Percentiles rank a stretch among this genome's conserved stretches.
Conservation (phyloP, 2,329 filamentous ascomycete genomes). For the Aspergillus carbonarius region DNA sequence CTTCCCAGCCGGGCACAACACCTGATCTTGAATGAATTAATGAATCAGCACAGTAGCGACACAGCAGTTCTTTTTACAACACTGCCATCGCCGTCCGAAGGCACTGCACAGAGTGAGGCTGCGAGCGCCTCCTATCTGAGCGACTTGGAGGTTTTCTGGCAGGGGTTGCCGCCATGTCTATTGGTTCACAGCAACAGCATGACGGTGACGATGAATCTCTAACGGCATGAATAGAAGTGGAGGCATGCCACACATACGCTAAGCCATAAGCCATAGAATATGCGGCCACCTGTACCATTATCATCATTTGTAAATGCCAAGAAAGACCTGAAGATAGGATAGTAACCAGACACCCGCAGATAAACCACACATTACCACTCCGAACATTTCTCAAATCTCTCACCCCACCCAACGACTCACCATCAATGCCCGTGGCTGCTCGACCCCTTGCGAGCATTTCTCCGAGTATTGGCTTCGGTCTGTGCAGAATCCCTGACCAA, state of each 20-base stretch:
- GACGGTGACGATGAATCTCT: conserved; percentile 66
- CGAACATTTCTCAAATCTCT: no score
- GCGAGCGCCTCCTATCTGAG: conserved; percentile 73
- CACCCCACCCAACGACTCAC: no score
- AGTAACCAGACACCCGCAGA: no score
- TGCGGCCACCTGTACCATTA: background rate
- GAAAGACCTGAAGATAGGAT: background rate
- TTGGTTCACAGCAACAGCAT: conserved; percentile 85
- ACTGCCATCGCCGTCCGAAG: conserved; percentile 75
- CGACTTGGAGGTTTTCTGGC: conserved; percentile 75
- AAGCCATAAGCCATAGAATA: background rate
- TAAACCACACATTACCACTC: no score
- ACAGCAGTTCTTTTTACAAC: conserved; percentile 83
- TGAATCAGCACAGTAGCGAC: conserved; percentile 64
- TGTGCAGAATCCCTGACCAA: no score
- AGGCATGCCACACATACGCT: background rate
- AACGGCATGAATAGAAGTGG: conserved; percentile 10
- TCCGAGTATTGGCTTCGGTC: no score
- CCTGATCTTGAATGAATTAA: conserved; percentile 81
- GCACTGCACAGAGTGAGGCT: conserved; percentile 68
- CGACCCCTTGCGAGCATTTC: no score
- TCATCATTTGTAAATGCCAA: background rate
- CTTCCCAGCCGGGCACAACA: conserved; percentile 81
- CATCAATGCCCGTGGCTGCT: no score
- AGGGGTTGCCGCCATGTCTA: conserved; percentile 71